A percentile compares a stretch with the other conserved stretches of the same genome.
These are phyloP conservation scores for Suillus paluster DNA, from an alignment of 768 basidiomycete genomes.

Conservation along the genomic window DNA sequence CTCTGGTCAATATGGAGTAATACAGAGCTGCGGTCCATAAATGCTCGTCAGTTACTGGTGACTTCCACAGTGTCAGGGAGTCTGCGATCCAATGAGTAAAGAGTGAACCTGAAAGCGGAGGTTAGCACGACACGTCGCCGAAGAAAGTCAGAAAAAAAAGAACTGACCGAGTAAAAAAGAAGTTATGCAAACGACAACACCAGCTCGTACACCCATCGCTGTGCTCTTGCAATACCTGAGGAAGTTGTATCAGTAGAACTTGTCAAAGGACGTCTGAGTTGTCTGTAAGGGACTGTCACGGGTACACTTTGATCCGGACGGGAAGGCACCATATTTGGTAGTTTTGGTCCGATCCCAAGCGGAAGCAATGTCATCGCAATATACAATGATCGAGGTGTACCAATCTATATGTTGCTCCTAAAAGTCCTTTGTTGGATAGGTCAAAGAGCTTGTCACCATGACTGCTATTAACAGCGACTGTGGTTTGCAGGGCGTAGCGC, in stretches of 20 bases:
- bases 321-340: not conserved
- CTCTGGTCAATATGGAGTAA: slow-evolving; percentile 77
- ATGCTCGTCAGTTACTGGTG: slow-evolving; percentile 82
- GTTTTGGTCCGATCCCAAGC: not conserved
- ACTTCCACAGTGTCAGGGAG: slow-evolving; percentile 88
- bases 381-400: too few species aligned
- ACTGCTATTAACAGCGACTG: too few species aligned
- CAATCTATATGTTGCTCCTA: too few species aligned
- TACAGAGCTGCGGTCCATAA: slow-evolving; percentile 84
- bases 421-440: too few species aligned
- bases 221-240: not conserved
- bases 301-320: slow-evolving; percentile 1
- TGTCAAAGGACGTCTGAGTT: not conserved
- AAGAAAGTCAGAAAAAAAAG: slow-evolving; percentile 1
- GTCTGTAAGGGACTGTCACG: not conserved
- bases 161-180: slow-evolving; percentile 77
- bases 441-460: too few species aligned
- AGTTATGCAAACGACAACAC: slow-evolving; percentile 75
- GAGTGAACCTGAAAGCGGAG: slow-evolving; percentile 57
- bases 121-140: not conserved
- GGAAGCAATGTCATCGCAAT: not conserved
- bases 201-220: slow-evolving; percentile 72
- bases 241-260: not conserved
- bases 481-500: too few species aligned
- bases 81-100: slow-evolving; percentile 96